Evolutionary conservation across 2,329 filamentous ascomycete genomes (phyloP), one percentile per base, ranked within the genome.

Genomic region (Pseudocercospora pini-densiflorae): DNA sequence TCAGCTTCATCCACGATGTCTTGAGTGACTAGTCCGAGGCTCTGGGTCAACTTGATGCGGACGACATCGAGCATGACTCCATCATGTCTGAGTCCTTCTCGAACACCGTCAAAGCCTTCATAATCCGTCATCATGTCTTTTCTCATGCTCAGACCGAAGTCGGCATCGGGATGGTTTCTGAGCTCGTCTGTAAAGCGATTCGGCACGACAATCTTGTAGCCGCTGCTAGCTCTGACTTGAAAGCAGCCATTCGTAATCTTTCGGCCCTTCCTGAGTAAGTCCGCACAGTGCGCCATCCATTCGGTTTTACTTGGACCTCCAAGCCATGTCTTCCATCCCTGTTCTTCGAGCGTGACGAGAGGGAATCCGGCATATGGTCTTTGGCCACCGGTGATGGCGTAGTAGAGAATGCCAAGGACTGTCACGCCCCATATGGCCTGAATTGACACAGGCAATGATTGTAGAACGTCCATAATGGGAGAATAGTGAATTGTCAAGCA

Each of bases 71-170:
- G 49, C 27, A 72, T 64, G 8, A 71, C n/a, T 19, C 40, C 58
- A 45, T 64, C 55, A 10, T 63, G 47, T n/a, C 58, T 61, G 5
- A 64, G 36, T 1, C 54, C 64, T 33, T 69, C 65, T 19, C 55
- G 63, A 9, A 68, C 53, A 21, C 63, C 68, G 10, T 73, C 70
- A 45, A 71, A 70, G n/a, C 70, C 69, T n/a, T 68, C 64, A 24
- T 63, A 70, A 40, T 63, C 31, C 14, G 64, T 24, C 36, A 69
- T 65, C 45, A 71, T 65, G 36, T 70, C 68, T 12, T 64, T 53
- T 12, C 49, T 51, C 21, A 60, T 55, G n/a, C 63, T 59, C 40
- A 63, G 43, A 9, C 54, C 54, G 45, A 72, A 67, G 40, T 55
- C 63, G 19, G 70, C 53, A 33, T 68, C 55, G 10, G 53, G 59